Conservation (phyloP, 2,329 filamentous ascomycete species). For the Cladosporium sp. region DNA sequence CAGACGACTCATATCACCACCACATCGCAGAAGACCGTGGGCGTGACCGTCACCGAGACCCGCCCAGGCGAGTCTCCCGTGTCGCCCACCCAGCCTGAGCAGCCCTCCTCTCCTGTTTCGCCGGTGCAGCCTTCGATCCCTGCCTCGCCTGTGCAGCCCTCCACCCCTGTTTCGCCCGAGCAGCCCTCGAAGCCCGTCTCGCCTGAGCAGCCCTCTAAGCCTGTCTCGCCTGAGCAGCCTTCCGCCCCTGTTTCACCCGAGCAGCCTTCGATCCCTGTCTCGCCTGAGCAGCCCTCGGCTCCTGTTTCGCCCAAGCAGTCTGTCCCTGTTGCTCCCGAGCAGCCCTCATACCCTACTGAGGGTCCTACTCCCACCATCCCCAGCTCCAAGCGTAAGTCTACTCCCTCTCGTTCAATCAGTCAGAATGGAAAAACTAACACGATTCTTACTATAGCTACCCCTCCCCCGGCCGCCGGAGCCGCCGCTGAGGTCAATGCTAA, state of each 20-base stretch:
- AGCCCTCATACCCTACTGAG: neutral
- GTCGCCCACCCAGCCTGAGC: neutral
- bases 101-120: neutral
- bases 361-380: neutral
- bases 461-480: neutral
- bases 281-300: neutral
- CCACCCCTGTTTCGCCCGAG: neutral
- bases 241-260: neutral
- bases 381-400: neutral
- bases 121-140: neutral
- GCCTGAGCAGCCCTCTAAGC: neutral
- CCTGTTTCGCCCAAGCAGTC: conserved; percentile 1
- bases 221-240: neutral
- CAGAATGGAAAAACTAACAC: neutral
- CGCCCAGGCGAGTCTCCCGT: neutral
- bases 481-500: neutral
- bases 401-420: neutral
- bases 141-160: neutral
- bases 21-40: neutral
- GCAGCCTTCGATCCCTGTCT: neutral
- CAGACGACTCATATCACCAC: neutral
- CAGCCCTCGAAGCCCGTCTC: neutral
- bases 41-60: conserved; percentile 7
- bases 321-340: neutral
- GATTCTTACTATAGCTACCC: neutral